Percentiles rank a stretch among this genome's conserved stretches.
Conservation (phyloP, 176 grass and related monocot species). For the Phyllostachys edulis region DNA sequence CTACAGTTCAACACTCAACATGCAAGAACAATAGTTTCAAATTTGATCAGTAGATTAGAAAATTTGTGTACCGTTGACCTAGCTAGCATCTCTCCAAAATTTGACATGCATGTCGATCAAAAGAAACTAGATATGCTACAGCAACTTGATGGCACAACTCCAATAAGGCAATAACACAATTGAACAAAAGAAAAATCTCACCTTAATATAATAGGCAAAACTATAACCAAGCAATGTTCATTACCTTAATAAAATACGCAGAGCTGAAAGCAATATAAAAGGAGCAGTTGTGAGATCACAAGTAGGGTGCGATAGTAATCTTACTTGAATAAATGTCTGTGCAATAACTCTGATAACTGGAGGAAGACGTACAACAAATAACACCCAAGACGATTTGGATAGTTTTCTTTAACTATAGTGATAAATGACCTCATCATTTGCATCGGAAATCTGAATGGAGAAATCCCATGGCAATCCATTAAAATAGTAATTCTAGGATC, state of each 20-base stretch:
- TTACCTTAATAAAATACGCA: neutral
- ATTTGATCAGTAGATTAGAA: neutral
- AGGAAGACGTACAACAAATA: slow-evolving; percentile 89
- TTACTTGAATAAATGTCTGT: slow-evolving; percentile 94
- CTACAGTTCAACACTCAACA: neutral
- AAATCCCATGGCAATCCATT: slow-evolving; percentile 87
- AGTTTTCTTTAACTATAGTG: slow-evolving; percentile 84
- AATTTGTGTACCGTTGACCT: neutral
- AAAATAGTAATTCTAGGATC: slow-evolving; percentile 80
- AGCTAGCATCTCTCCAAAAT: neutral
- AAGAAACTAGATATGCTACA: neutral
- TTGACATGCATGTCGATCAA: neutral
- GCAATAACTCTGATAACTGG: slow-evolving; percentile 94
- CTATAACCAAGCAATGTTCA: neutral
- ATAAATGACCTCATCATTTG: slow-evolving; percentile 91
- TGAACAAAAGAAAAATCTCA: neutral
- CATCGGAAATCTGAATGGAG: slow-evolving; percentile 95
- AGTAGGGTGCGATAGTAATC: neutral
- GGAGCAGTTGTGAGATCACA: neutral
- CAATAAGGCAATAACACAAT: neutral
- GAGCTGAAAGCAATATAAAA: slow-evolving; percentile 4
- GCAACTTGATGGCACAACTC: neutral
- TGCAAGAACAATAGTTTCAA: neutral
- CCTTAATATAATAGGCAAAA: neutral
- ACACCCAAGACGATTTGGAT: slow-evolving; percentile 75